Base-by-base conservation (phyloP, 2,329 filamentous ascomycete genomes). In the Penicillium sp. region DNA sequence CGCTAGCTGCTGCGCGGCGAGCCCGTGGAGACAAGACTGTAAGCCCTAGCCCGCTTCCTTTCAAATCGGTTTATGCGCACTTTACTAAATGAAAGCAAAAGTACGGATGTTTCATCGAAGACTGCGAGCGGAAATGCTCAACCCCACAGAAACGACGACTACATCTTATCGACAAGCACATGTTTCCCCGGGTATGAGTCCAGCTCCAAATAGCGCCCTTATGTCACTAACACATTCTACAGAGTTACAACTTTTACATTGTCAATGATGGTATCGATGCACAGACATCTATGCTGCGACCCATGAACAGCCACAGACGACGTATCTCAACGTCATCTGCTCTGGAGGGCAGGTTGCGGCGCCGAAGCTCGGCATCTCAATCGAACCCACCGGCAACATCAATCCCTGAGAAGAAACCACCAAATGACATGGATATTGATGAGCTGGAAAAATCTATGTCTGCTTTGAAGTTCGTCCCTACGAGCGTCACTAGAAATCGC, bases 81-180 rank as follows among this genome's bases (percentile, higher is more conserved):
- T 19, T 33, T 29, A 21, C 40, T 46, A 41, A 43, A 15, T 40
- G n/a, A 51, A 13, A 21, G 1, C 10, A 31, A 15, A 59, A 94
- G 86, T 97, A 89, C 75, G 87, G 86, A 6, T 99, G 94, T 77
- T 95, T 97, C 69, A 87, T 97, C 7, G 89, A 96, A 70, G 87
- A 83, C 49, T 99, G 94, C 74, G 90, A 94, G 58, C 85, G 89
- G 64, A 87, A 91, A 71, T 97, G 93, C 77, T 86, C 85, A 55
- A 92, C 90, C 4, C 87, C 89, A 31, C 87, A 90, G 69, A 97
- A 96, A 75, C 85, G 94, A 45, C 84, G 90, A 35, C 85, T 91
- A 72, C 93, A 99, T 79, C 81, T 96, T 64, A 91, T 96, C 65
- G 93, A 96, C 79, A 97, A 96, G 77, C 94, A 99, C 75, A 84